Evolutionary conservation across 768 basidiomycete species (phyloP), one percentile per base, ranked within the genome.

Genomic region (Pleurotus cornucopiae): DNA sequence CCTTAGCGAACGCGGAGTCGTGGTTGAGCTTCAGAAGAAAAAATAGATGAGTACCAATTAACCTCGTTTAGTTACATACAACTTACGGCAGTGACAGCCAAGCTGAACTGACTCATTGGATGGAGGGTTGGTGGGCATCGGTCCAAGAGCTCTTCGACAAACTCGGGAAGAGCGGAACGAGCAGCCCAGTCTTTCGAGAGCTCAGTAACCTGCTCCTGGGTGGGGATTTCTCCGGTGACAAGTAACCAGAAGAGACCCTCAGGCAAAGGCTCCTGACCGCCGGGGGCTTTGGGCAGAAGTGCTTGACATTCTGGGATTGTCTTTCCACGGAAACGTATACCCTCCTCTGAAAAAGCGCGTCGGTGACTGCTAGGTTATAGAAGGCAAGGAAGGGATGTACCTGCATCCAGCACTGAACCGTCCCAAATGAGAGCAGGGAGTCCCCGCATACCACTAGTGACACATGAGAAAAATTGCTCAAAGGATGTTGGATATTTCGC

Each of bases 61-160:
- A 2, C 5, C 49, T 25, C 30, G 25, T 9, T 57, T 45, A 26
- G 48, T 26, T 0, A 49, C 14, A 37, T 47, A 11, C 30, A 12
- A 73, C 82, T 44, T 68, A 90, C 89, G 26, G 96, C 94, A 61
- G 95, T 98, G 63, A 96, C 92, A 57, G 95, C 95, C 67, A 97
- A 77, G 69, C 89, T 89, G 76, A 98, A 97, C 75, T 98, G 96
- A 72, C 90, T 94, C 96, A 98, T 98, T 61, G 96, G 96, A 72
- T 98, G 96, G 45, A 98, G 83, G 13, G 94, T 95, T 49, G 89
- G 86, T 16, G 91, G 91, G 73, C 91, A 93, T 70, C 94, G 75
- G 77, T 98, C 96, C 51, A 98, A 82, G 63, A 97, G 82, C 66
- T 97, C 94, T 73, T 98, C 94, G n/a, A 98, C 89, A 63, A 96